phyloP scores from a whole-genome alignment of 1,284 basidiomycete genomes.

The Ceratobasidium sp. region DNA sequence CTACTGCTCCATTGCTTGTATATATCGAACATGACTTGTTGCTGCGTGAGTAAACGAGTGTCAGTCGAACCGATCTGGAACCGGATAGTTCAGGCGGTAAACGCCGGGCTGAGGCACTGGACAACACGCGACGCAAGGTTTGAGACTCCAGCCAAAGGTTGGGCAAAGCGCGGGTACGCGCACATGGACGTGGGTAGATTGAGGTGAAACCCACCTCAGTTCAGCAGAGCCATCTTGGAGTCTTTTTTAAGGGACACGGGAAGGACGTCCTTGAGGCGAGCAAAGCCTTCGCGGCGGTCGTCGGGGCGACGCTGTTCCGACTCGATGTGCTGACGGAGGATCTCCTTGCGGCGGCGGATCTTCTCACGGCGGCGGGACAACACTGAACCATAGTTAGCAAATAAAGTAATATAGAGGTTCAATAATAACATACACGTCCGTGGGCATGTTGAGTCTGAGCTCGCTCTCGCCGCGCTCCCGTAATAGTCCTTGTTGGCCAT shows the following conservation, averaged over 20 bases:
- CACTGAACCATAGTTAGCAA: constrained; percentile 38
- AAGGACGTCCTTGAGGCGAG: constrained; percentile 83
- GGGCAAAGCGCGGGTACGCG: constrained; percentile 7
- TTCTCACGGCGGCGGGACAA: constrained; percentile 32
- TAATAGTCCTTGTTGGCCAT: constrained; percentile 44
- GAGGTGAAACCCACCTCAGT: constrained; percentile 71
- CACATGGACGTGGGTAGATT: constrained; percentile 18
- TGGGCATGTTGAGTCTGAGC: constrained; percentile 29
- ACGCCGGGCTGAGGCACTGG: constrained; percentile 22
- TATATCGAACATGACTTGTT: constrained; percentile 80
- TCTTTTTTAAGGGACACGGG: constrained; percentile 88
- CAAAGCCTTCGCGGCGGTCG: constrained; percentile 87
- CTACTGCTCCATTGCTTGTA: constrained; percentile 77
- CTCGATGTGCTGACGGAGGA: constrained; percentile 86
- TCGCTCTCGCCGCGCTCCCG: constrained; percentile 43
- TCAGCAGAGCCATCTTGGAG: constrained; percentile 87
- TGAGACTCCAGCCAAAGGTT: not conserved
- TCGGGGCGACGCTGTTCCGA: constrained; percentile 87
- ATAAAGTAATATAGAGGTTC: not conserved
- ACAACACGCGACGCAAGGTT: constrained; percentile 21
- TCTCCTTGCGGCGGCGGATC: constrained; percentile 73
- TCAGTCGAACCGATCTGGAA: constrained; percentile 2
- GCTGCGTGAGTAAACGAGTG: constrained; percentile 56
- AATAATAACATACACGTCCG: constrained; percentile 41
- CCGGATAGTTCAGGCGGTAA: not conserved